Evolutionary conservation across 306 rosid species (phyloP).

Genomic region (peach (Prunus persica)): DNA sequence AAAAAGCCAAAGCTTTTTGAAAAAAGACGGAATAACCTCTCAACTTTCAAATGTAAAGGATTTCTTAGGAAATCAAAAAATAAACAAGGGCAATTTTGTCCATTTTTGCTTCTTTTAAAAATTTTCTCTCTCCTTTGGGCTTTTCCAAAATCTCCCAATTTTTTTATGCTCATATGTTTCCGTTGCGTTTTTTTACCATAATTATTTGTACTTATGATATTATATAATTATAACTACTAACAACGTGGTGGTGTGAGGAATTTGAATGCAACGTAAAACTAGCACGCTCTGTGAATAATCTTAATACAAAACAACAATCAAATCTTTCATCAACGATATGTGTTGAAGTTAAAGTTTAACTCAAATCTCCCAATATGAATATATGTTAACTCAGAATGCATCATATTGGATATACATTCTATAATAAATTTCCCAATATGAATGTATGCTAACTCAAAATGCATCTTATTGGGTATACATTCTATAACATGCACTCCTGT

Average conservation of each 20-base stretch:
- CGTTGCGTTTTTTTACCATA: not conserved
- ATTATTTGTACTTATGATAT: rapidly evolving
- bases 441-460: not conserved
- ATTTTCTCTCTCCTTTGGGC: too few species aligned
- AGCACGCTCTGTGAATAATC: not conserved
- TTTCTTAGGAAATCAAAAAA: too few species aligned
- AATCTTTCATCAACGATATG: not conserved
- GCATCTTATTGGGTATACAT: not conserved
- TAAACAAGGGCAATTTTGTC: too few species aligned
- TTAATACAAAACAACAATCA: too few species aligned
- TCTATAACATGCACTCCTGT: not conserved
- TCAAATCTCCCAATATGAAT: not conserved
- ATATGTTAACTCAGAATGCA: too few species aligned
- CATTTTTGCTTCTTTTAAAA: too few species aligned
- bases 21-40: too few species aligned
- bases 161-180: too few species aligned
- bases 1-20: too few species aligned
- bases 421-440: not conserved
- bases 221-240: not conserved
- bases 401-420: not conserved
- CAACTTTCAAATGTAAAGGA: too few species aligned
- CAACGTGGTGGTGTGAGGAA: not conserved
- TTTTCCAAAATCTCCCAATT: too few species aligned
- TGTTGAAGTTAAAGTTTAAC: not conserved
- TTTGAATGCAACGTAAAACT: not conserved